Evolutionary conservation across 768 basidiomycete genomes (phyloP), one percentile per base, ranked within the genome.

Genomic region (Agaricus sinodeliciosus): DNA sequence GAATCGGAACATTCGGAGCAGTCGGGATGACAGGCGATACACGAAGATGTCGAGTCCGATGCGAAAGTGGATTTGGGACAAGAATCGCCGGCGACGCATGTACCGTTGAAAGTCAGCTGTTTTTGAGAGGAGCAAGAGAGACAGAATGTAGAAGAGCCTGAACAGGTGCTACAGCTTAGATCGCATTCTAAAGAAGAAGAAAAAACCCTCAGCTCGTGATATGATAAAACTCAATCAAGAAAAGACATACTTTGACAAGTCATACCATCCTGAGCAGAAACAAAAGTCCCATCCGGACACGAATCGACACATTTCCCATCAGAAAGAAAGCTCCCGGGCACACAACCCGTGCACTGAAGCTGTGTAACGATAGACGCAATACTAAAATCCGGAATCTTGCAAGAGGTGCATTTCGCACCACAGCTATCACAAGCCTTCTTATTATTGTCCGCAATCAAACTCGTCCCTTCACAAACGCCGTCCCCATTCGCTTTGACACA

Each of bases 351-450:
- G 64, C 90, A 93, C 57, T 90, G 81, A 18, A 84, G 72, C 55
- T 87, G 74, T 37, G 75, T 67, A 37, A 83, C 71, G 0, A 81
- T 82, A 7, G 89, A 90, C 1, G 77, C 78, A 9, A 75, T 72
- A 48, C 62, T 83, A 61, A 93, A 93, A 56, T 75, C 77, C 2
- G 85, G 74, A 57, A 90, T 89, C 51, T 77, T 69, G 68, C 91
- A 94, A 5, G 79, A 73, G 1, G 82, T 84, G 63, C 90, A 94
- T 58, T 84, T 86, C 0, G 84, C 69, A 2, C 87, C 87, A 61
- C 91, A 92, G 51, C 89, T 77, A 60, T 93, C 88, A 60, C 91
- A 94, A 51, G 82, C 82, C 15, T 73, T 69, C 69, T 90, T 93
- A 62, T 78, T 76, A 56, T 88, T 89, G 57, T 94, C 86, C 15